A percentile compares a stretch with the other conserved stretches of the same genome.
Evolutionary conservation across 257 asterid genomes (phyloP).

Genomic region (Nicotiana sylvestris): DNA sequence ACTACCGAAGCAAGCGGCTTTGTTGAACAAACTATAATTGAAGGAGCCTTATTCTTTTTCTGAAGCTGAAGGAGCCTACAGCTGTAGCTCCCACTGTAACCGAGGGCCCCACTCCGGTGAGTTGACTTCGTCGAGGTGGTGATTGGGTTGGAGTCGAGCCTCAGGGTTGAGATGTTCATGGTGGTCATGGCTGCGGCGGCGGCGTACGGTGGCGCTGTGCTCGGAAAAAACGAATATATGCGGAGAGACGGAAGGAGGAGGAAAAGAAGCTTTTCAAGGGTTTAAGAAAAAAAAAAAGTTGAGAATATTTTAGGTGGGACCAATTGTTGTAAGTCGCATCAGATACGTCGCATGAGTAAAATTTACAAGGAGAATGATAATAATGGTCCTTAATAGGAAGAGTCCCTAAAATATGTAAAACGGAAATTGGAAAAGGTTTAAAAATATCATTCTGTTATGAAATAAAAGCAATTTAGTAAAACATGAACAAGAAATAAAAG

Average conservation of each 20-base stretch:
- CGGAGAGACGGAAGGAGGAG: not conserved
- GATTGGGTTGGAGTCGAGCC: conserved; percentile 11
- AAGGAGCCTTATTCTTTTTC: not conserved
- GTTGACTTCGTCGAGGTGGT: not conserved
- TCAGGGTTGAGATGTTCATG: conserved; percentile 16
- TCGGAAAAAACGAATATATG: not conserved
- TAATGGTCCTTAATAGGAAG: too few relatives aligned
- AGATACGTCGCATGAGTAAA: too few relatives aligned
- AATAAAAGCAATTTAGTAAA: too few relatives aligned
- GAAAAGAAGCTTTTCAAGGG: not conserved
- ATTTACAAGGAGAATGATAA: too few relatives aligned
- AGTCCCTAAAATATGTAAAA: too few relatives aligned
- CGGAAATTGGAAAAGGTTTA: too few relatives aligned
- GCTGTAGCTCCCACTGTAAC: not conserved
- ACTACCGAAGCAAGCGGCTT: conserved; percentile 10
- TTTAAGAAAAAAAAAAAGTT: not conserved
- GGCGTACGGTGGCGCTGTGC: conserved; percentile 2
- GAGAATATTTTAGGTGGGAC: not conserved
- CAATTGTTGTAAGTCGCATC: not conserved
- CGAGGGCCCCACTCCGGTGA: not conserved
- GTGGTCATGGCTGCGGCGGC: conserved; percentile 6
- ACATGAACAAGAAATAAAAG: too few relatives aligned
- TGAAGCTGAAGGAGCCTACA: not conserved
- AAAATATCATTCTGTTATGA: too few relatives aligned
- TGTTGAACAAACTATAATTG: not conserved